Base-by-base conservation (phyloP, 2,329 filamentous ascomycete species). In the Cladophialophora psammophila region DNA sequence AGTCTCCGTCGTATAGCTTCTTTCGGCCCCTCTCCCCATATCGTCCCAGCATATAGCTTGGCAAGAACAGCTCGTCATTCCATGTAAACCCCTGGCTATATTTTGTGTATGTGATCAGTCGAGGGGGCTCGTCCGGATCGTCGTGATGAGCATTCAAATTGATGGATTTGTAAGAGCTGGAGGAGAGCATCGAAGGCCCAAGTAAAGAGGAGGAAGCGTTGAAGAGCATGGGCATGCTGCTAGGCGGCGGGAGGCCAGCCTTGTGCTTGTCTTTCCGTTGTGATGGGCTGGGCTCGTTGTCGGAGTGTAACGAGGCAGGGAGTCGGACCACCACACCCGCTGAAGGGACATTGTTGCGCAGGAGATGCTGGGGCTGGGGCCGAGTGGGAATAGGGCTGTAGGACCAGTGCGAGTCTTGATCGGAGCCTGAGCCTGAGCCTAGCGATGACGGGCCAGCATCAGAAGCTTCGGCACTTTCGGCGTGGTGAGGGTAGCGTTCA, bases 21-120 rank as follows among this genome's bases (percentile, higher is more conserved):
- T 72, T 70, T 12, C 72, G 62, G 40, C 71, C 67, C 20, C 69
- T 57, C 20, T 66, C 65, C 13, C 71, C 65, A 55, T 73, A 74
- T 3, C 72, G 67, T 26, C 72, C 71, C 13, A 74, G 59, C 64
- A 73, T 60, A 57, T 74, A 74, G 53, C 71, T 72, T 10, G 72
- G 72, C 50, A 73, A 63, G 55, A 74, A 74, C n/a, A 74, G 42
- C 60, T 74, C 72, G 42, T 74, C 72, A 36, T 74, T 74, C 72
- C 72, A 74, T 5, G 69, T 73, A 48, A 74, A 74, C 31, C 72
- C 72, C 66, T 74, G 72, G 58, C 69, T 70, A 56, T 71, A 63
- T 40, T 72, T 72, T 32, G 72, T 73, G 65, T 72, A 73, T 5
- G 69, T 71, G 36, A 74, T 73, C 57, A 74, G 45, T 38, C 72